These are phyloP conservation scores for Strigomonas culicis DNA, from an alignment of 208 protist species.

Conservation along the genomic window DNA sequence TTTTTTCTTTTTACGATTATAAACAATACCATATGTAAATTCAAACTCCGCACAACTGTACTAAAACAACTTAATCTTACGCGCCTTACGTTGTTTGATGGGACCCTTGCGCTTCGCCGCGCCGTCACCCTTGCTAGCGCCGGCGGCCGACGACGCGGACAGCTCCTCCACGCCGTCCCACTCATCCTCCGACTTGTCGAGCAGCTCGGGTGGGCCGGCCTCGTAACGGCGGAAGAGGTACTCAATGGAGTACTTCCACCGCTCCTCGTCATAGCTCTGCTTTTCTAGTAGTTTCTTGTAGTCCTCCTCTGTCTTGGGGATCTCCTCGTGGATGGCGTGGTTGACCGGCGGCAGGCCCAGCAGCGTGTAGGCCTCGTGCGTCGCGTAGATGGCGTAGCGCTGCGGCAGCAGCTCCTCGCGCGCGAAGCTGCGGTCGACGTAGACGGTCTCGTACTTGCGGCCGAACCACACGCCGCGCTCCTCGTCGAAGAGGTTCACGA, in stretches of 20 bases:
- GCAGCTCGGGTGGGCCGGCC: slow-evolving; percentile 73
- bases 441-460: slow-evolving; percentile 80
- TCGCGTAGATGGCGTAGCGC: slow-evolving; percentile 88
- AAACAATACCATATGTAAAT: not conserved
- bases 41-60: not conserved
- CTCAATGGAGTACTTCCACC: slow-evolving; percentile 89
- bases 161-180: slow-evolving; percentile 74
- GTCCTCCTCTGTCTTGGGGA: slow-evolving; percentile 70
- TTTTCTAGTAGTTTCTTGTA: slow-evolving; percentile 83
- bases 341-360: slow-evolving; percentile 77
- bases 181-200: slow-evolving; percentile 55
- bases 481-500: slow-evolving; percentile 80
- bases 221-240: slow-evolving; percentile 88
- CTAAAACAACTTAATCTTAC: slow-evolving; percentile 90
- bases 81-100: slow-evolving; percentile 84
- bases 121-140: slow-evolving; percentile 29
- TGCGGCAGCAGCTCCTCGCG: slow-evolving; percentile 81
- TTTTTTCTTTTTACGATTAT: not conserved
- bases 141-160: slow-evolving; percentile 20
- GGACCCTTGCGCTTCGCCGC: slow-evolving; percentile 62
- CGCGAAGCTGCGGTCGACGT: slow-evolving; percentile 61
- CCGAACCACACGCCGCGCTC: slow-evolving; percentile 68
- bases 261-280: slow-evolving; percentile 86
- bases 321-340: slow-evolving; percentile 77
- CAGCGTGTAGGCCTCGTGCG: slow-evolving; percentile 73